These are phyloP conservation scores for Pichiaceae sp. DNA, from an alignment of 1,139 yeast species.

Conservation along the genomic window DNA sequence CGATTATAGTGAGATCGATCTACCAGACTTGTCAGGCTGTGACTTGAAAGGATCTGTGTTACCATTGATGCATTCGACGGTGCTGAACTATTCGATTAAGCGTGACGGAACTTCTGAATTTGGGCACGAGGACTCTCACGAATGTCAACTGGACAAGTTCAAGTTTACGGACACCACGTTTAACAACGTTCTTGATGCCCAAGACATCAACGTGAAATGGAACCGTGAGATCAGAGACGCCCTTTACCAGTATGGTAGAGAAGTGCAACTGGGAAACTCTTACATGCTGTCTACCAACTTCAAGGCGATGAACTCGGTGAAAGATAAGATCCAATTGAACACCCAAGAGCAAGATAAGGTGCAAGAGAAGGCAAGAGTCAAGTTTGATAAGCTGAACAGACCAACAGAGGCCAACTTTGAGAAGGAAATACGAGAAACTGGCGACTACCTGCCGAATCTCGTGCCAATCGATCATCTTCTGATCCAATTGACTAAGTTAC, in stretches of 20 bases:
- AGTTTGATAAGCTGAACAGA: neutral
- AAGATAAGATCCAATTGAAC: constrained; percentile 1
- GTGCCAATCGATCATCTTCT: constrained; percentile 43
- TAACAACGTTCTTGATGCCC: constrained; percentile 69
- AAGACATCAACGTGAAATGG: constrained; percentile 75
- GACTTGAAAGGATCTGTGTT: constrained; percentile 33
- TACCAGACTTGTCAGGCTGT: constrained; percentile 28
- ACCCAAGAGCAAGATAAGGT: neutral
- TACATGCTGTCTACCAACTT: constrained; percentile 32
- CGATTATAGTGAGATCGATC: constrained; percentile 70
- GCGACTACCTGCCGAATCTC: constrained; percentile 26
- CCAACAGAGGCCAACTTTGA: constrained; percentile 33
- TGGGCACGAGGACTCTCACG: constrained; percentile 24
- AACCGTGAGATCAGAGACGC: constrained; percentile 60
- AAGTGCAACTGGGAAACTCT: constrained; percentile 54
- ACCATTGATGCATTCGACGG: constrained; percentile 68
- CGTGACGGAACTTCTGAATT: constrained; percentile 9
- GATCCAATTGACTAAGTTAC: constrained; percentile 71
- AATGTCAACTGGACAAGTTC: constrained; percentile 28
- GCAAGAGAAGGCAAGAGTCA: constrained; percentile 1
- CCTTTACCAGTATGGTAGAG: constrained; percentile 55
- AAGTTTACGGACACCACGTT: constrained; percentile 21
- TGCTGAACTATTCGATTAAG: constrained; percentile 56
- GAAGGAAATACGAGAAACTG: constrained; percentile 38
- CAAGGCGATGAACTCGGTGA: constrained; percentile 6